These are phyloP conservation scores for Penicillium crystallinum DNA, from an alignment of 495 filamentous ascomycete species.

Conservation along the genomic window DNA sequence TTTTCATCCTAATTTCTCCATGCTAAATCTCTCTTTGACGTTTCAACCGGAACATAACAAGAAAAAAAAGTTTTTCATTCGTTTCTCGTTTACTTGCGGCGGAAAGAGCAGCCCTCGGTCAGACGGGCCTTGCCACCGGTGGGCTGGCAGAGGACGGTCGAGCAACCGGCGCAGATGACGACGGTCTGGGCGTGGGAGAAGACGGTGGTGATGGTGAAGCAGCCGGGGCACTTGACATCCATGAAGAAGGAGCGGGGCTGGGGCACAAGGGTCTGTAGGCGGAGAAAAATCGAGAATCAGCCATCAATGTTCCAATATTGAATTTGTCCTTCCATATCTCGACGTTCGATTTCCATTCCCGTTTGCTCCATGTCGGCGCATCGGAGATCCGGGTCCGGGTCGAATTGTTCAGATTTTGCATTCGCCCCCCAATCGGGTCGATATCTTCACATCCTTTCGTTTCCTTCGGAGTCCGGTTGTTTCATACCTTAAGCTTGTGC, in stretches of 20 bases:
- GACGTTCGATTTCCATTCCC: conserved; percentile 2
- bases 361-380: conserved; percentile 1
- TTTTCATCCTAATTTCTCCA: conserved; percentile 33
- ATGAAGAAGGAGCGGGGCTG: conserved; percentile 98
- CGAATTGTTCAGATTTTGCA: background rate
- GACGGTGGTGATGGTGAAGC: conserved; percentile 99
- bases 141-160: conserved; percentile 94
- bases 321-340: background rate
- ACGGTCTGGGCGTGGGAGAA: conserved; percentile 99
- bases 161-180: conserved; percentile 98
- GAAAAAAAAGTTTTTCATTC: conserved; percentile 29
- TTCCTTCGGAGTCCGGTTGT: conserved; percentile 6
- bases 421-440: background rate
- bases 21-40: conserved; percentile 29
- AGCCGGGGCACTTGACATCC: conserved; percentile 99
- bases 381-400: conserved; percentile 2
- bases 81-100: conserved; percentile 82
- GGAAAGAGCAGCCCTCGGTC: conserved; percentile 98
- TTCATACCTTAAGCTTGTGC: conserved; percentile 98
- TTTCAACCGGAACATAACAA: conserved; percentile 26
- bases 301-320: conserved; percentile 7
- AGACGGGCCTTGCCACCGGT: conserved; percentile 96
- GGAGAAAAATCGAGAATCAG: conserved; percentile 11
- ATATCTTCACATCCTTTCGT: conserved; percentile 5
- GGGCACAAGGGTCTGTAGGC: conserved; percentile 77